phyloP scores from a whole-genome alignment of 2,329 filamentous ascomycete species.

The Pseudocercospora crystallina region DNA sequence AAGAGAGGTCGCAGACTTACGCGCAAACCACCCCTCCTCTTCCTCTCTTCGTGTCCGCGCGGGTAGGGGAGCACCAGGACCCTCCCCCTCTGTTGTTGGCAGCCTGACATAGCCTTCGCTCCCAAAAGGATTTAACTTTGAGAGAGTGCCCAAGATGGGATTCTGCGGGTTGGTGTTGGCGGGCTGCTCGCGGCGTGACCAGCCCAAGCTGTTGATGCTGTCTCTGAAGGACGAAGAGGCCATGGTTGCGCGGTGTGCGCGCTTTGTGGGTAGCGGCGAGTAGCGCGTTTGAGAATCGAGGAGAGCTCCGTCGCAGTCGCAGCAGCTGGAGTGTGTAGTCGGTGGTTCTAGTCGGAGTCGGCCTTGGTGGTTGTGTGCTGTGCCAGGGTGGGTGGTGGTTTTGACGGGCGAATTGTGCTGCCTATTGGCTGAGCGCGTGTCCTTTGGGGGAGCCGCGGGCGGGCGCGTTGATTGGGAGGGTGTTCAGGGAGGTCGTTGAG shows the following conservation, averaged over 20 bases:
- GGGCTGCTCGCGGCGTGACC: slow-evolving; percentile 81
- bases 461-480: slow-evolving; percentile 23
- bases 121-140: slow-evolving; percentile 84
- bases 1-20: slow-evolving; percentile 61
- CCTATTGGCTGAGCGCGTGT: slow-evolving; percentile 28
- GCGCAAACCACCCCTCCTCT: slow-evolving; percentile 90
- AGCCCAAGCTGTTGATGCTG: slow-evolving; percentile 91
- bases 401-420: slow-evolving; percentile 27
- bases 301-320: slow-evolving; percentile 11
- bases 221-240: slow-evolving; percentile 87
- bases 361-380: slow-evolving; percentile 1
- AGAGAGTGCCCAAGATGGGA: slow-evolving; percentile 75
- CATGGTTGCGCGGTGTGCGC: slow-evolving; percentile 54
- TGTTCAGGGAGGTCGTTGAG: slow-evolving; percentile 7
- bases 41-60: slow-evolving; percentile 83
- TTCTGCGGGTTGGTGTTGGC: slow-evolving; percentile 75
- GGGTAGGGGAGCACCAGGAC: slow-evolving; percentile 77
- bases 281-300: slow-evolving; percentile 24
- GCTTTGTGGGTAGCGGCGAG: slow-evolving; percentile 15
- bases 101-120: slow-evolving; percentile 85
- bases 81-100: slow-evolving; percentile 75
- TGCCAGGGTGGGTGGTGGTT: slow-evolving; percentile 17
- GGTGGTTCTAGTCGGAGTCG: neutral
- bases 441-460: slow-evolving; percentile 16
- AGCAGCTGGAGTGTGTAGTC: too few species aligned